Base-by-base conservation (phyloP, 2,329 filamentous ascomycete genomes). In the Sporothrix humicola region DNA sequence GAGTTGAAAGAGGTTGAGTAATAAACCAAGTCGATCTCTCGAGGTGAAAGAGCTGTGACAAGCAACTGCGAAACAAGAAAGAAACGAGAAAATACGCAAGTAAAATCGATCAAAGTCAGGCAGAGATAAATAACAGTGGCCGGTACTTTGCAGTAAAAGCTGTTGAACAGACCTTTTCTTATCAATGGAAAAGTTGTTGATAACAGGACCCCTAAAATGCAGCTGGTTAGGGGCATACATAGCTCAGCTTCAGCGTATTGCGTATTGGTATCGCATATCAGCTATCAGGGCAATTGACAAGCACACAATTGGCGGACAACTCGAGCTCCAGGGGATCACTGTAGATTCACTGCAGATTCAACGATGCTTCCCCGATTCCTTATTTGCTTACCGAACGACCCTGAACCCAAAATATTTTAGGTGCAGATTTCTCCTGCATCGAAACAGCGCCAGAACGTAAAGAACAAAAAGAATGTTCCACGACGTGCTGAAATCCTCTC, bases 401-500 rank as follows among this genome's bases (percentile, higher is more conserved):
- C 20, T 20, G 31, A 37, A 37, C 31, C 3, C 31, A 37, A 56
- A 20, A 12, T 56, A 7, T 23, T 31, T 31, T 58, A 26, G 56
- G 48, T 17, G 48, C 13, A 50, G 48, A 37, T 37, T 37, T 7
- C 31, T 37, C 31, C 7, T 37, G 31, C 31, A 37, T 37, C 31
- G 3, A 37, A 17, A 50, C 48, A 50, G 26, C 26, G n/a, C 56
- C 56, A 59, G 56, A 59, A 31, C 54, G 23, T 42, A 37, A 59
- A 59, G 56, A 59, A 31, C 54, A 3, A 59, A 37, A 59, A 59
- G 56, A 59, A 59, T 4, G 31, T 59, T n/a, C n/a, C n/a, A n/a
- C n/a, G n/a, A n/a, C n/a, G n/a, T n/a, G n/a, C n/a, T n/a, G n/a
- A n/a, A n/a, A n/a, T n/a, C n/a, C n/a, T n/a, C n/a, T n/a, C n/a